These are phyloP conservation scores for Sistotremastrum suecicum DNA, from an alignment of 768 basidiomycete genomes.

Conservation along the genomic window DNA sequence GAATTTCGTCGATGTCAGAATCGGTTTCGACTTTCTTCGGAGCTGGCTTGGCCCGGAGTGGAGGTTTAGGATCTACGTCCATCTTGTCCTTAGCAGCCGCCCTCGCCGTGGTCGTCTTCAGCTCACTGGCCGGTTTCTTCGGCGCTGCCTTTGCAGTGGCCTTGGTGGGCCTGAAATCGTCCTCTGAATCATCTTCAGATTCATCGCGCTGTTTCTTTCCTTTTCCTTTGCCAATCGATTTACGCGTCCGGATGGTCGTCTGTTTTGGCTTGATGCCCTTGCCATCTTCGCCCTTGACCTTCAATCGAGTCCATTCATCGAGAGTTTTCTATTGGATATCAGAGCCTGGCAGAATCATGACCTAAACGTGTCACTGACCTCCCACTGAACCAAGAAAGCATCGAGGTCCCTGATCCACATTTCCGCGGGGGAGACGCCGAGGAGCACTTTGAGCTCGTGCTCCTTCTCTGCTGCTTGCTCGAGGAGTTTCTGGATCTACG, in stretches of 20 bases:
- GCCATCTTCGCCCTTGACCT: slow-evolving; percentile 29
- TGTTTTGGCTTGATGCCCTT: slow-evolving; percentile 48
- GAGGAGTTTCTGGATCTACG: slow-evolving; percentile 70
- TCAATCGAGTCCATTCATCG: slow-evolving; percentile 30
- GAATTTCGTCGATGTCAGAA: slow-evolving; percentile 19
- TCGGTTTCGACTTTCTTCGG: slow-evolving; percentile 18
- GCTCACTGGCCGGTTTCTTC: slow-evolving; percentile 15
- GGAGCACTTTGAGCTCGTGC: slow-evolving; percentile 58
- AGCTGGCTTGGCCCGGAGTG: slow-evolving; percentile 14
- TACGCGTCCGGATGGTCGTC: slow-evolving; percentile 36
- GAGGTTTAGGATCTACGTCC: slow-evolving; percentile 19
- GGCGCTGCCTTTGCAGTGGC: slow-evolving; percentile 21
- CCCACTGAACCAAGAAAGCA: slow-evolving; percentile 69
- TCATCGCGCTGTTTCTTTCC: slow-evolving; percentile 19
- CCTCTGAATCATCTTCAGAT: slow-evolving; percentile 26
- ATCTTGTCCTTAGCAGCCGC: slow-evolving; percentile 29
- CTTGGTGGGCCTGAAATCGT: slow-evolving; percentile 42
- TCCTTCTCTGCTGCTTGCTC: slow-evolving; percentile 76
- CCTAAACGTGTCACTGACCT: slow-evolving; percentile 33
- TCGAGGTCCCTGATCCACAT: slow-evolving; percentile 90
- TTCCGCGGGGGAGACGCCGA: slow-evolving; percentile 64
- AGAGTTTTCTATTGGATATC: slow-evolving; percentile 21
- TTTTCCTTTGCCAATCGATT: slow-evolving; percentile 30
- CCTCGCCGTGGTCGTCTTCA: slow-evolving; percentile 22
- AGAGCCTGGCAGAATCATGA: neutral